Evolutionary conservation across 495 filamentous ascomycete species (phyloP), one percentile per base, ranked within the genome.

Genomic region (Aspergillus ellipticus): DNA sequence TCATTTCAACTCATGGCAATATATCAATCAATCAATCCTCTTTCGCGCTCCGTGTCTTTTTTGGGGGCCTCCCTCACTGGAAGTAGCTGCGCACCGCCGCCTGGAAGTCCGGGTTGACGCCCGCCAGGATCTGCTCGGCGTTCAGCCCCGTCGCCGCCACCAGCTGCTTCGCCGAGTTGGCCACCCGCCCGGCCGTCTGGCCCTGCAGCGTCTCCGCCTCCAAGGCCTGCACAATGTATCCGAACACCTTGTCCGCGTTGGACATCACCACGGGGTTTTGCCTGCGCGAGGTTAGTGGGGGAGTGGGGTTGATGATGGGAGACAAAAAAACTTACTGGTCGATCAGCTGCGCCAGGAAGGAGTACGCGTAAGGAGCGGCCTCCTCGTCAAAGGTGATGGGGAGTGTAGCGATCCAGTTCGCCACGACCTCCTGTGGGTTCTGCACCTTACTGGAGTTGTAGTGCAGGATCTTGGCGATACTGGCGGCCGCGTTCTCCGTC

Each of bases 341-440:
- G 67, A 99, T 96, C 54, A 99, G 71, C 64, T 96, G 85, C 3
- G 88, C 85, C 50, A 99, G 79, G 70, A 96, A 99, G 7, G 85
- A 85, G 69, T 99, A 99, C 0, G 92, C 92, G 66, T 96, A 97
- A 26, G 95, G 94, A 3, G 95, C 95, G 3, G 94, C 95, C 74
- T 97, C 95, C 69, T 97, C 95, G 60, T 99, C 95, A 66, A 95
- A 96, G 4, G 86, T 85, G 42, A 99, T 86, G 1, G 95, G 95
- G 22, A 99, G 74, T 0, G 90, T 96, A 20, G 89, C 84, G 22
- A 99, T 75, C 95, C 95, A 99, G 67, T 84, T 85, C 29, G 72
- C 69, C 24, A 89, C 83, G 28, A 97, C 77, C 26, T 88, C 79
- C 62, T 91, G 85, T 19, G 84, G 73, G 64, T 91, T 86, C 39